Conservation (phyloP, 495 filamentous ascomycete genomes). For the Aspergillus sparsus region DNA sequence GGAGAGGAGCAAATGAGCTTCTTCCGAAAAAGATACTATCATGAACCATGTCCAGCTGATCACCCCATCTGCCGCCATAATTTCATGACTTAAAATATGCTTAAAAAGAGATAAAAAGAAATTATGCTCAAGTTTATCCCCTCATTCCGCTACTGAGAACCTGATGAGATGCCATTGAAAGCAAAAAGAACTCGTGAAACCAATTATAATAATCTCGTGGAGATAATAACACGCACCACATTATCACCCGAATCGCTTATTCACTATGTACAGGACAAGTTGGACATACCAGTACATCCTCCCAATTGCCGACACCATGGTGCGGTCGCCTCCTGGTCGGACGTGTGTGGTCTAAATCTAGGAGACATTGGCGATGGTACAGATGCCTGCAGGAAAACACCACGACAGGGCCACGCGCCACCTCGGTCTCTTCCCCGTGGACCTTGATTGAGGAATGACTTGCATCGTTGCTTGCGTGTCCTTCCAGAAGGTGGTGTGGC, state of each 20-base stretch:
- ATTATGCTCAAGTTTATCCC: too few relatives aligned
- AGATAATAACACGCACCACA: conserved; percentile 8
- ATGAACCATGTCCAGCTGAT: too few relatives aligned
- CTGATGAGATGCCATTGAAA: neutral
- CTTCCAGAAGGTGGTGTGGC: conserved; percentile 19
- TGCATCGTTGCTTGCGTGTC: conserved; percentile 20
- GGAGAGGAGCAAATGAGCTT: too few relatives aligned
- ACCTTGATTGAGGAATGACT: conserved; percentile 20
- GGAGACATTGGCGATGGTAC: conserved; percentile 52
- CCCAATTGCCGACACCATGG: conserved; percentile 18
- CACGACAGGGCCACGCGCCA: conserved; percentile 39
- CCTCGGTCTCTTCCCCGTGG: conserved; percentile 23
- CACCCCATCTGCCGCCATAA: too few relatives aligned
- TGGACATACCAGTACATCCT: conserved; percentile 20
- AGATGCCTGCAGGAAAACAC: conserved; percentile 59
- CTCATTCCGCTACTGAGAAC: neutral
- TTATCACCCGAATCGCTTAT: conserved; percentile 41
- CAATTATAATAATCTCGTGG: conserved; percentile 8
- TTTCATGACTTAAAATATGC: too few relatives aligned
- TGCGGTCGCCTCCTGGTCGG: conserved; percentile 26
- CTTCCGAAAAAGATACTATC: too few relatives aligned
- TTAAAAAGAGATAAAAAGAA: too few relatives aligned
- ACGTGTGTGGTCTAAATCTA: conserved; percentile 31
- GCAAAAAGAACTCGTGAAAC: neutral
- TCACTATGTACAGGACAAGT: conserved; percentile 38